These are phyloP conservation scores for Syncephalastrum racemosum DNA, from an alignment of 371 early-diverging fungal genomes.

Conservation along the genomic window DNA sequence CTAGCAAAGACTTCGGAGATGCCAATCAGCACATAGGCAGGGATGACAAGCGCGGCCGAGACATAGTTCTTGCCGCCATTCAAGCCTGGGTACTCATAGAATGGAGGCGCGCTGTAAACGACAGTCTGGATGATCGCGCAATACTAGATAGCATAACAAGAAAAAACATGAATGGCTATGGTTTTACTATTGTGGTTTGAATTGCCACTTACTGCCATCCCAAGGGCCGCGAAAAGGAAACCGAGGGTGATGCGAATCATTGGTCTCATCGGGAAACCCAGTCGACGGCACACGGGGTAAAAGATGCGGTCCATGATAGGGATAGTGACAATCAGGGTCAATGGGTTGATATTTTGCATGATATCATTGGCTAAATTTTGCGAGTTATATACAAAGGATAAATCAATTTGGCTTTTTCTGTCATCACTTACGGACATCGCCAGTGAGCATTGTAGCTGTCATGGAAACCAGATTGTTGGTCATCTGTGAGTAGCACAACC, in stretches of 20 bases:
- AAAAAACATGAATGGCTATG: not conserved
- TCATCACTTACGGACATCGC: constrained; percentile 41
- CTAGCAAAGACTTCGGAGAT: constrained; percentile 75
- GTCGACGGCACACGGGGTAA: constrained; percentile 69
- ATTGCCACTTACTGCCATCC: constrained; percentile 44
- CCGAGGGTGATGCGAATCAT: constrained; percentile 72
- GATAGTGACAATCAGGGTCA: constrained; percentile 68
- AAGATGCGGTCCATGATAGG: constrained; percentile 62
- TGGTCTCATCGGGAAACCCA: constrained; percentile 65
- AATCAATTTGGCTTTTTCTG: not conserved
- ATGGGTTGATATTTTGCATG: constrained; percentile 65
- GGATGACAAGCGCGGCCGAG: constrained; percentile 66
- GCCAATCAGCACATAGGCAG: constrained; percentile 66
- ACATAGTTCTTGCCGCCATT: constrained; percentile 40
- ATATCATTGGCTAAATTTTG: constrained; percentile 41
- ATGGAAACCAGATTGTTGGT: constrained; percentile 70
- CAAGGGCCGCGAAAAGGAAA: constrained; percentile 62
- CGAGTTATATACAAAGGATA: not conserved
- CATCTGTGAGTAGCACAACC: constrained; percentile 75
- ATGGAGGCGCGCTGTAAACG: constrained; percentile 53
- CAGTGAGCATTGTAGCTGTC: constrained; percentile 65
- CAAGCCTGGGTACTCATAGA: constrained; percentile 20
- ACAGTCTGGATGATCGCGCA: constrained; percentile 68
- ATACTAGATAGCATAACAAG: constrained; percentile 35
- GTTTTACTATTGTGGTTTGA: not conserved